These are phyloP conservation scores for Exophiala sp. DNA, from an alignment of 2,329 filamentous ascomycete species.

Conservation along the genomic window DNA sequence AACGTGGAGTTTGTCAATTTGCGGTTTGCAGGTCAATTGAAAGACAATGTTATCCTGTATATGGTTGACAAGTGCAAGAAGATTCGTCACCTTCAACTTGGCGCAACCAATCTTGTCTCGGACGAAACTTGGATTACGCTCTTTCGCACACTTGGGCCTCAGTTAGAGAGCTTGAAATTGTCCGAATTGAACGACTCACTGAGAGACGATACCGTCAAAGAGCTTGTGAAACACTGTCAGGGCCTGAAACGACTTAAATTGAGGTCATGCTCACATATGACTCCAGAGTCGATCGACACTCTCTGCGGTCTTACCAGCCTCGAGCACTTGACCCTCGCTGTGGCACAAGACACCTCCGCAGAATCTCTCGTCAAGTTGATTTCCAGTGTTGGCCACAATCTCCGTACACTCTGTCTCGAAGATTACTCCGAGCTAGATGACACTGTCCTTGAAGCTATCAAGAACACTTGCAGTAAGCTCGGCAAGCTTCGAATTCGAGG, in stretches of 20 bases:
- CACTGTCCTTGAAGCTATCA: slow-evolving; percentile 66
- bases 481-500: slow-evolving; percentile 77
- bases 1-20: slow-evolving; percentile 68
- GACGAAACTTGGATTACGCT: slow-evolving; percentile 71
- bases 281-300: slow-evolving; percentile 60
- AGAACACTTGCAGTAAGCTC: slow-evolving; percentile 64
- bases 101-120: slow-evolving; percentile 79
- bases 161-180: slow-evolving; percentile 68
- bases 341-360: slow-evolving; percentile 56
- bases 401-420: slow-evolving; percentile 76
- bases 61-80: slow-evolving; percentile 67
- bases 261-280: slow-evolving; percentile 72
- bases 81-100: slow-evolving; percentile 71
- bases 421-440: slow-evolving; percentile 64
- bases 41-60: slow-evolving; percentile 78
- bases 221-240: slow-evolving; percentile 63
- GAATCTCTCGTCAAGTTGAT: slow-evolving; percentile 62
- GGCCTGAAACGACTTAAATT: slow-evolving; percentile 74
- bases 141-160: slow-evolving; percentile 61
- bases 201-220: slow-evolving; percentile 63
- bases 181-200: slow-evolving; percentile 83
- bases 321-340: slow-evolving; percentile 70
- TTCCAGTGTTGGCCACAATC: slow-evolving; percentile 56
- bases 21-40: slow-evolving; percentile 86
- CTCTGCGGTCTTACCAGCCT: slow-evolving; percentile 63